Conservation (phyloP, 257 asterid species). For the Ilex asprella region DNA sequence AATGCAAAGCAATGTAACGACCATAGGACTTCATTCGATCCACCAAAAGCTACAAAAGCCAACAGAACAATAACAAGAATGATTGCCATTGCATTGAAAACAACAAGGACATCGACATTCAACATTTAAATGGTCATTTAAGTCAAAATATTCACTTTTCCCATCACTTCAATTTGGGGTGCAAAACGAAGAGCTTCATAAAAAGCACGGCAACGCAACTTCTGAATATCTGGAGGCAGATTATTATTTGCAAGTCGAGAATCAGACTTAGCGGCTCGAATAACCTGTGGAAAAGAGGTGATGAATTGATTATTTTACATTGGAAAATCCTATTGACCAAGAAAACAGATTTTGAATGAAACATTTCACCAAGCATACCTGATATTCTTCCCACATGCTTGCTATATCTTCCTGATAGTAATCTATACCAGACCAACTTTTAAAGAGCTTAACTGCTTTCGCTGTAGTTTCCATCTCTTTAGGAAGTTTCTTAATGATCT, state of each 20-base stretch:
- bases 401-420: constrained; percentile 79
- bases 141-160: constrained; percentile 46
- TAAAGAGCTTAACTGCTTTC: constrained; percentile 75
- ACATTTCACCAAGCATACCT: constrained; percentile 32
- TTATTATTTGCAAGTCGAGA: constrained; percentile 90
- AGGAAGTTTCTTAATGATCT: constrained; percentile 67
- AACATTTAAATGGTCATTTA: neutral
- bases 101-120: neutral
- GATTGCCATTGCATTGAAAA: neutral
- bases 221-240: constrained; percentile 86
- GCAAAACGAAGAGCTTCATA: constrained; percentile 84
- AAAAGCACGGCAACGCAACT: constrained; percentile 93
- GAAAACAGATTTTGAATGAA: neutral
- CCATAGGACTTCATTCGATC: constrained; percentile 83
- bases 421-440: constrained; percentile 91
- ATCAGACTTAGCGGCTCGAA: constrained; percentile 95
- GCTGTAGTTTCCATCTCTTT: constrained; percentile 47
- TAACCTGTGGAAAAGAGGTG: constrained; percentile 41
- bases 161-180: constrained; percentile 84
- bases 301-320: constrained; percentile 5
- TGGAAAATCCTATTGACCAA: neutral
- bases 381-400: constrained; percentile 70
- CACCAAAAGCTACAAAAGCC: constrained; percentile 63
- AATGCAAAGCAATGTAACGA: constrained; percentile 82
- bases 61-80: constrained; percentile 1